A percentile compares a stretch with the other conserved stretches of the same genome.
These are phyloP conservation scores for Penicillium sp. DNA, from an alignment of 2,329 filamentous ascomycete genomes.

Conservation along the genomic window DNA sequence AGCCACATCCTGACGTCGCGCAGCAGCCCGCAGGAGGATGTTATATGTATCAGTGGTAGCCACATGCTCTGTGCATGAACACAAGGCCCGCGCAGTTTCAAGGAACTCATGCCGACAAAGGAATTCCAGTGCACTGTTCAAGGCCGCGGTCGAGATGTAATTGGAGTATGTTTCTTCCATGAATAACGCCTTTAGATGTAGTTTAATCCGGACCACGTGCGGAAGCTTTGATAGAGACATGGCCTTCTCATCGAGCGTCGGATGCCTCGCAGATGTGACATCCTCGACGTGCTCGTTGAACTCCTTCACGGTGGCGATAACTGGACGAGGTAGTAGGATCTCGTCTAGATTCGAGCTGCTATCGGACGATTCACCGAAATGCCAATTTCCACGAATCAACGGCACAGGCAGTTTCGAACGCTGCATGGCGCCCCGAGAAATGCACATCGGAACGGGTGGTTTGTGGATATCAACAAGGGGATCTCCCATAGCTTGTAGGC, in stretches of 20 bases:
- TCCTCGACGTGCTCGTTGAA: conserved; percentile 43
- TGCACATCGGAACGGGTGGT: conserved; percentile 30
- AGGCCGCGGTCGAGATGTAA: conserved; percentile 41
- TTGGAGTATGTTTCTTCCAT: conserved; percentile 27
- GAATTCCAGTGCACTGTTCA: conserved; percentile 42
- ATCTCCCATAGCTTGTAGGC: conserved; percentile 26
- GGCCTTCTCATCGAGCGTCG: conserved; percentile 10
- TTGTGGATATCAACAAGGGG: conserved; percentile 32
- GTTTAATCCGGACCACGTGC: conserved; percentile 18
- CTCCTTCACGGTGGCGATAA: conserved; percentile 31
- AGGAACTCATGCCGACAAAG: conserved; percentile 36
- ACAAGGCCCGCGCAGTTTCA: conserved; percentile 32
- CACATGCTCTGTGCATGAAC: conserved; percentile 36
- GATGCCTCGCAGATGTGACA: conserved; percentile 29
- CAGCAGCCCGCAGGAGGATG: conserved; percentile 42
- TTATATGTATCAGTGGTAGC: conserved; percentile 45
- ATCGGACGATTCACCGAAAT: conserved; percentile 8
- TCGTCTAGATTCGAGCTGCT: conserved; percentile 10
- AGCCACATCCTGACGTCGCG: conserved; percentile 38
- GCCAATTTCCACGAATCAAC: conserved; percentile 34
- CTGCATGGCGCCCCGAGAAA: conserved; percentile 26
- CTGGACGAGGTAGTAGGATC: conserved; percentile 17
- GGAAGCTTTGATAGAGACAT: conserved; percentile 1
- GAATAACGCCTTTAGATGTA: conserved; percentile 35
- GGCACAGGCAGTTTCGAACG: conserved; percentile 26